These are phyloP conservation scores for Monosporascus sp. DNA, from an alignment of 2,329 filamentous ascomycete genomes.

Conservation along the genomic window DNA sequence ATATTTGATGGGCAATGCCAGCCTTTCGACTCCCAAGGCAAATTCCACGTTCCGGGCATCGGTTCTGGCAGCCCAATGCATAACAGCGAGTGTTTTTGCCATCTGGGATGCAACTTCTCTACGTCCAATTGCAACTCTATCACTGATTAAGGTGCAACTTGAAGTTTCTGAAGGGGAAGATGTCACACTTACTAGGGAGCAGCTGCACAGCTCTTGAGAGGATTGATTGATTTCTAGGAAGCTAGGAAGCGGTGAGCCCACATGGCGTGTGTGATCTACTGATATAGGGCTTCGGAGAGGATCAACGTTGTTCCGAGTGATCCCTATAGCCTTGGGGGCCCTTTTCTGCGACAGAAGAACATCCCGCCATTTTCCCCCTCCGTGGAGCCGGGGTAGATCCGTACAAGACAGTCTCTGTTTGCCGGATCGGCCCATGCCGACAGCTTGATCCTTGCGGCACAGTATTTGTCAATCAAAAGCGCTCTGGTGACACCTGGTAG, in stretches of 20 bases:
- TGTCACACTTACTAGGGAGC: too few relatives aligned
- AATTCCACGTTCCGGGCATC: constrained; percentile 30
- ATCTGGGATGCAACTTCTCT: constrained; percentile 14
- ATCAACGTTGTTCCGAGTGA: too few relatives aligned
- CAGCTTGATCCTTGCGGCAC: not conserved
- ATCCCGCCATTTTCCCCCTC: not conserved
- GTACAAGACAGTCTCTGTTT: constrained; percentile 7
- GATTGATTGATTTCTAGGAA: too few relatives aligned
- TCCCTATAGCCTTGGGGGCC: too few relatives aligned
- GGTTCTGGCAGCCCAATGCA: constrained; percentile 26
- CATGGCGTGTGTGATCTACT: too few relatives aligned
- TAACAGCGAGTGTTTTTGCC: constrained; percentile 22
- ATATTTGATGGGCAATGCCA: not conserved
- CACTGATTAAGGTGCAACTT: constrained; percentile 28
- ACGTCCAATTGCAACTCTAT: constrained; percentile 17
- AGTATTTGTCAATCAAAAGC: too few relatives aligned
- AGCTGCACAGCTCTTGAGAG: too few relatives aligned
- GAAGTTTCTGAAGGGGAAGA: constrained; percentile 27
- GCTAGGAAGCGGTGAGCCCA: too few relatives aligned
- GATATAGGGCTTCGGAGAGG: too few relatives aligned
- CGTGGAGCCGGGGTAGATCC: constrained; percentile 4
- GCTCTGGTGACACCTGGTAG: too few relatives aligned
- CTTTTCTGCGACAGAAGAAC: too few relatives aligned
- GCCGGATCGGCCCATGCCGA: not conserved
- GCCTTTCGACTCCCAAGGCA: constrained; percentile 19